Evolutionary conservation across 129 eudicot species (phyloP).

Genomic region (Apium graveolens): DNA sequence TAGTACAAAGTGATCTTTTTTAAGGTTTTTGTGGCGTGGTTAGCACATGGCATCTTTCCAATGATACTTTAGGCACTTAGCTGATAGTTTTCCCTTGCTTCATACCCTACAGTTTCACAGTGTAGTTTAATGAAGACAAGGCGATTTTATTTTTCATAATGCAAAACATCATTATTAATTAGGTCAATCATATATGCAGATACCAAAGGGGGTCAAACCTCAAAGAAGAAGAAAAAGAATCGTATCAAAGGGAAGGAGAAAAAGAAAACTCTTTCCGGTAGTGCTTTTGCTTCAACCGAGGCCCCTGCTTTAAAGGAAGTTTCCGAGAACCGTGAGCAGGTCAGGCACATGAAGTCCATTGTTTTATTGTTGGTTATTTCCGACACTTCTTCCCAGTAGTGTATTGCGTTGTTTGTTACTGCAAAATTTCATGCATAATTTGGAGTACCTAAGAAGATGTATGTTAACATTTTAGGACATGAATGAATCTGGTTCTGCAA

Average conservation of each 20-base stretch:
- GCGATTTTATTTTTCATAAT: no score
- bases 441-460: no score
- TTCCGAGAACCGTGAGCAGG: not conserved
- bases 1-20: not conserved
- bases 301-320: not conserved
- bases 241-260: not conserved
- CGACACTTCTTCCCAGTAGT: not conserved
- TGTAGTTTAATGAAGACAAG: not conserved
- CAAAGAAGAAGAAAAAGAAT: not conserved
- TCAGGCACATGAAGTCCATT: not conserved
- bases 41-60: not conserved
- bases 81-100: not conserved
- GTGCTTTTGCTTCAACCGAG: not conserved
- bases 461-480: no score
- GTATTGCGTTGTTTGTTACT: no score
- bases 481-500: no score
- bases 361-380: not conserved
- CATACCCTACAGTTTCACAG: not conserved
- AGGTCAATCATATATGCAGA: not conserved
- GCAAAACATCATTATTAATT: no score
- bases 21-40: not conserved
- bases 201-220: not conserved
- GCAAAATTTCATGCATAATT: no score
- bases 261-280: not conserved
- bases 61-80: not conserved